Percentiles rank a stretch among this genome's conserved stretches.
Evolutionary conservation across 805 yeast species (phyloP).

Genomic region (Monosporozyma aerobia): DNA sequence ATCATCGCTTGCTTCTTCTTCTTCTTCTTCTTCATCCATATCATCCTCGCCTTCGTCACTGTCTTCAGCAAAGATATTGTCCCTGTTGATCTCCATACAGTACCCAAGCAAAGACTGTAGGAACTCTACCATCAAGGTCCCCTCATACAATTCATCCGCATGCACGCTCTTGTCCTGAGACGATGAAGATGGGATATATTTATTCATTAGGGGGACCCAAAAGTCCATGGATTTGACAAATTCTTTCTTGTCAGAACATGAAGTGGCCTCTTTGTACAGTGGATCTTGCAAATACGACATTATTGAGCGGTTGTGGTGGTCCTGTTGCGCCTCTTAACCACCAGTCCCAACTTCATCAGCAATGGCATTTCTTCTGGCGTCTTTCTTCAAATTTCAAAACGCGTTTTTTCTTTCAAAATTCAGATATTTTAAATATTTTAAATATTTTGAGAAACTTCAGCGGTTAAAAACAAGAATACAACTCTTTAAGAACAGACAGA

Average conservation of each 20-base stretch:
- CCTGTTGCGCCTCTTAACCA: not conserved
- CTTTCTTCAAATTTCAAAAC: not conserved
- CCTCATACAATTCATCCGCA: not conserved
- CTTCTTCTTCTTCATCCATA: constrained; percentile 20
- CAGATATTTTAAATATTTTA: not conserved
- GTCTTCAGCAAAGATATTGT: constrained; percentile 6
- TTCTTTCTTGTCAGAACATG: not conserved
- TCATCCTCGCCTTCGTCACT: constrained; percentile 14
- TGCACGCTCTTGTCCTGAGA: not conserved
- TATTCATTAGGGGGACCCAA: constrained; percentile 1
- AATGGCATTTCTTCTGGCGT: not conserved
- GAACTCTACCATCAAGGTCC: constrained; percentile 3
- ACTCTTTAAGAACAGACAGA: too few relatives aligned
- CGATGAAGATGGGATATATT: not conserved
- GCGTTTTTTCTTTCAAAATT: not conserved
- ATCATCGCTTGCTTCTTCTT: constrained; percentile 29
- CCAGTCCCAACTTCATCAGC: not conserved
- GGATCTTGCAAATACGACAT: not conserved
- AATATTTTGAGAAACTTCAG: not conserved
- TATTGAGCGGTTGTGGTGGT: not conserved
- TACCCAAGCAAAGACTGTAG: constrained; percentile 3
- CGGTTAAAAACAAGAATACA: not conserved
- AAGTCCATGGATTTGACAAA: not conserved
- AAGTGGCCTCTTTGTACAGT: not conserved
- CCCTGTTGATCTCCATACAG: constrained; percentile 9